Base-by-base conservation (phyloP, 352 stramenopile genomes). In the Pythium pyrilobum region DNA sequence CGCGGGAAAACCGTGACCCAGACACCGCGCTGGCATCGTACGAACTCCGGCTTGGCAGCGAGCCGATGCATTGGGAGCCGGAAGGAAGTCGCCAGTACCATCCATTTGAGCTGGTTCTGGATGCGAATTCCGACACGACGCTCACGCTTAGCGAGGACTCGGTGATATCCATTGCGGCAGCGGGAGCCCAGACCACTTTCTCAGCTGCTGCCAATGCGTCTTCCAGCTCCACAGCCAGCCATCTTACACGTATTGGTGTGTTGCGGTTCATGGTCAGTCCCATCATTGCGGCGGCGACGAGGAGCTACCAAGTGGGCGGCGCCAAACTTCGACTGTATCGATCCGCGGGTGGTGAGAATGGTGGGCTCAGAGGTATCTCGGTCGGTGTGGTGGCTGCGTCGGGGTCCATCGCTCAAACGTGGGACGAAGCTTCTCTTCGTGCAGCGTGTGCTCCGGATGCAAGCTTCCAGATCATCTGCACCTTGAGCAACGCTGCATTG, bases 11-110 rank as follows among this genome's bases (percentile, higher is more conserved):
- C 53, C 66, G 65, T 12, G 23, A 49, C 56, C 41, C 56, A 1
- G 53, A 41, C 1, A 23, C 32, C 3, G 42, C 15, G 5, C 39
- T 42, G 33, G 46, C 59, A 1, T 23, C 63, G 2, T 88, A 90
- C 45, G 46, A 59, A 2, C 4, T 88, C 20, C 32, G 44, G 6
- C 45, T 88, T 18, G 62, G 56, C 9, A 78, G 70, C 23, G 77
- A 87, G 43, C 79, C 77, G 0, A 81, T 88, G 62, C 57, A 90
- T 28, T 90, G 79, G 79, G 74, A 90, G 15, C 69, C 71, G 0
- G 7, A 39, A 24, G 61, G 34, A 39, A 48, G 21, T 20, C 29
- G 47, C 2, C 36, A 44, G 15, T 89, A 85, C 34, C 39, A 55
- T 2, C 72, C 74, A 15, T 66, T 71, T 31, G 50, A 78, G n/a